Conservation (phyloP, 139 green algal genomes). For the Nannochloris sp. region DNA sequence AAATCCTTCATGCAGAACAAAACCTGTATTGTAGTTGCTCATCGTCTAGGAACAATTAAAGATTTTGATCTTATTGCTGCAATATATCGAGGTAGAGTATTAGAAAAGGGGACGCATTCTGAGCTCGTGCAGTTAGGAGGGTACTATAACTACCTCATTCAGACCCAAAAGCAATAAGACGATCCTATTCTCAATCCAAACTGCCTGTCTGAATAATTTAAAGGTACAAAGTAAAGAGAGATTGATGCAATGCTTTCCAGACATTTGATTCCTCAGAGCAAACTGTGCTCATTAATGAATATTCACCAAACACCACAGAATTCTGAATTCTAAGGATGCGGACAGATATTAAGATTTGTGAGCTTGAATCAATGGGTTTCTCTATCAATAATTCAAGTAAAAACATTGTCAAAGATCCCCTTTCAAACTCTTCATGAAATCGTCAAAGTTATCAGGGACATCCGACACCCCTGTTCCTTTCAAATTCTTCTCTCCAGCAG, state of each 20-base stretch:
- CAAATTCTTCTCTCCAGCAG: background rate
- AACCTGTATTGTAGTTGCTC: slow-evolving; percentile 83
- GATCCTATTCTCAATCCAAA: background rate
- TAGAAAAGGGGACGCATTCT: slow-evolving; percentile 44
- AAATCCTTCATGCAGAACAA: slow-evolving; percentile 37
- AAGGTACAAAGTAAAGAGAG: too few species aligned
- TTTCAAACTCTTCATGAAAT: slow-evolving; percentile 17
- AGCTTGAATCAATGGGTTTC: too few species aligned
- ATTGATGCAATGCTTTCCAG: too few species aligned
- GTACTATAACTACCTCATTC: slow-evolving; percentile 29
- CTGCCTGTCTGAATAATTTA: too few species aligned
- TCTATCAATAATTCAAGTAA: too few species aligned
- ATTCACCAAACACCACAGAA: too few species aligned
- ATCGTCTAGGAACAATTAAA: slow-evolving; percentile 80
- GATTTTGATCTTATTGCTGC: slow-evolving; percentile 65
- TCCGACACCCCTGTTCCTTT: background rate
- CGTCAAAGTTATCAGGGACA: slow-evolving; percentile 6
- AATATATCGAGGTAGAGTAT: slow-evolving; percentile 38
- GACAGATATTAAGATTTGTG: too few species aligned
- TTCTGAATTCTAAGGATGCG: too few species aligned
- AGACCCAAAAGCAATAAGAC: slow-evolving; percentile 8
- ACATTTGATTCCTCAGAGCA: too few species aligned
- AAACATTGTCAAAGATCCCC: background rate
- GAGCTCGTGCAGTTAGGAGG: slow-evolving; percentile 33
- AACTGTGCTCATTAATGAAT: too few species aligned